These are phyloP conservation scores for Bacidia gigantensis DNA, from an alignment of 495 filamentous ascomycete species.

Conservation along the genomic window DNA sequence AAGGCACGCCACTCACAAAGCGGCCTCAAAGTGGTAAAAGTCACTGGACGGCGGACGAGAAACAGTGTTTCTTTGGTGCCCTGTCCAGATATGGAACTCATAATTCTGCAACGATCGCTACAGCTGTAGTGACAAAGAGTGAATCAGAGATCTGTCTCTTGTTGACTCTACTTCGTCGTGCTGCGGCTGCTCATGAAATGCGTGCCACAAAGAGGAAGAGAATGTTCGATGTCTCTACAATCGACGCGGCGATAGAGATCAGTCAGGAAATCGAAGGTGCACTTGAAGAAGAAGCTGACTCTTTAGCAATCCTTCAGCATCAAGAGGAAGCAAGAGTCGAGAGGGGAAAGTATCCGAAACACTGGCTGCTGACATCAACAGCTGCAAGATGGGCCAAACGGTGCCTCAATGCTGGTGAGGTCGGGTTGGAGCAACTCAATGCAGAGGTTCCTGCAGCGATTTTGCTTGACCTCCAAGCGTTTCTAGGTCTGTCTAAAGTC, in stretches of 20 bases:
- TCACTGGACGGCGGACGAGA: slow-evolving; percentile 57
- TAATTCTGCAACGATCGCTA: slow-evolving; percentile 45
- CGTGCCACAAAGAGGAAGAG: slow-evolving; percentile 14
- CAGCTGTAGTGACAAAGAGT: slow-evolving; percentile 54
- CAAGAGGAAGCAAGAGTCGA: slow-evolving; percentile 40
- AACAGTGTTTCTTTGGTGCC: slow-evolving; percentile 50
- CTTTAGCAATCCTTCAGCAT: slow-evolving; percentile 43
- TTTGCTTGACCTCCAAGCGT: slow-evolving; percentile 44
- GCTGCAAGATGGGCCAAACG: slow-evolving; percentile 30
- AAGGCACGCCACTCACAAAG: slow-evolving; percentile 12
- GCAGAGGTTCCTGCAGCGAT: slow-evolving; percentile 35
- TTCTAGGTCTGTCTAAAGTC: slow-evolving; percentile 48
- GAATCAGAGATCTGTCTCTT: slow-evolving; percentile 60
- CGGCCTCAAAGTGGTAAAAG: slow-evolving; percentile 51
- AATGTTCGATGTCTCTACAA: slow-evolving; percentile 26
- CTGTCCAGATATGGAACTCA: slow-evolving; percentile 49
- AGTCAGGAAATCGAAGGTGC: slow-evolving; percentile 45
- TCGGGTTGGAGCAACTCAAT: slow-evolving; percentile 21
- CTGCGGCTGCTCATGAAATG: slow-evolving; percentile 25
- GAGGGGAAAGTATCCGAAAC: slow-evolving; percentile 36
- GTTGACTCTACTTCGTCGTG: slow-evolving; percentile 43
- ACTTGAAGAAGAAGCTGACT: slow-evolving; percentile 57
- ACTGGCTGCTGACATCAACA: slow-evolving; percentile 39
- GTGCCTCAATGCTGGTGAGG: slow-evolving; percentile 17
- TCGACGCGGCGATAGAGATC: slow-evolving; percentile 64